These are phyloP conservation scores for Aphanomyces euteiches DNA, from an alignment of 352 stramenopile genomes.

Conservation along the genomic window DNA sequence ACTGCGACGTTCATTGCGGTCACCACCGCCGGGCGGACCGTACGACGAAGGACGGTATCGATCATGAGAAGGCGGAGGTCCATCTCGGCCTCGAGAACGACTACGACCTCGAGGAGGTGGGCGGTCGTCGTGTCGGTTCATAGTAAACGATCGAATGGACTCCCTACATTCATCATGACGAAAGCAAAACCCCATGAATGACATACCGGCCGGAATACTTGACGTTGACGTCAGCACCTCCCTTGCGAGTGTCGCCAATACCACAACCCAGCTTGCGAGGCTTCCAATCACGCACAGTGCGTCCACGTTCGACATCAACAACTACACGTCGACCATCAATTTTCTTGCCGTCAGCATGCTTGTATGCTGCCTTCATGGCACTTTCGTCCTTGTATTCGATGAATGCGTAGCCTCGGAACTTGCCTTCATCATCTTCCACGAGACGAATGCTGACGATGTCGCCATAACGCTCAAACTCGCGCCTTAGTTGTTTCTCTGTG, in stretches of 20 bases:
- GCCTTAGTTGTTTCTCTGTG: conserved; percentile 95
- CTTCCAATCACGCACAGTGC: conserved; percentile 96
- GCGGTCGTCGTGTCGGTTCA: conserved; percentile 1
- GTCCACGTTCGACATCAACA: conserved; percentile 96
- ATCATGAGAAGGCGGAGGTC: neutral
- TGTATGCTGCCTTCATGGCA: conserved; percentile 95
- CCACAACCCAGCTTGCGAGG: conserved; percentile 92
- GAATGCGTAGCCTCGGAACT: conserved; percentile 95
- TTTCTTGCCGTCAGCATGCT: conserved; percentile 92
- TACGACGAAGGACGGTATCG: neutral
- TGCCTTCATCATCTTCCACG: conserved; percentile 84
- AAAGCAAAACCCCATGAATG: conserved; percentile 4
- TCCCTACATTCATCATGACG: conserved; percentile 22
- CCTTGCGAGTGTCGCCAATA: conserved; percentile 86
- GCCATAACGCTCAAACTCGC: conserved; percentile 96
- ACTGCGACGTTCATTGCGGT: conserved; percentile 13
- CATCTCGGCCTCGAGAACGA: conserved; percentile 18
- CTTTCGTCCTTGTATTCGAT: conserved; percentile 98
- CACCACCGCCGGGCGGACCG: conserved; percentile 6
- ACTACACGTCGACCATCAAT: conserved; percentile 95
- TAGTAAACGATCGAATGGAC: conserved; percentile 14
- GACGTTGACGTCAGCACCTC: conserved; percentile 72
- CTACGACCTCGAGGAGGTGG: conserved; percentile 3
- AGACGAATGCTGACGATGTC: conserved; percentile 86
- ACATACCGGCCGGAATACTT: conserved; percentile 78